Evolutionary conservation across 495 filamentous ascomycete genomes (phyloP), one percentile per base, ranked within the genome.

Genomic region (Trichodelitschia bisporula): DNA sequence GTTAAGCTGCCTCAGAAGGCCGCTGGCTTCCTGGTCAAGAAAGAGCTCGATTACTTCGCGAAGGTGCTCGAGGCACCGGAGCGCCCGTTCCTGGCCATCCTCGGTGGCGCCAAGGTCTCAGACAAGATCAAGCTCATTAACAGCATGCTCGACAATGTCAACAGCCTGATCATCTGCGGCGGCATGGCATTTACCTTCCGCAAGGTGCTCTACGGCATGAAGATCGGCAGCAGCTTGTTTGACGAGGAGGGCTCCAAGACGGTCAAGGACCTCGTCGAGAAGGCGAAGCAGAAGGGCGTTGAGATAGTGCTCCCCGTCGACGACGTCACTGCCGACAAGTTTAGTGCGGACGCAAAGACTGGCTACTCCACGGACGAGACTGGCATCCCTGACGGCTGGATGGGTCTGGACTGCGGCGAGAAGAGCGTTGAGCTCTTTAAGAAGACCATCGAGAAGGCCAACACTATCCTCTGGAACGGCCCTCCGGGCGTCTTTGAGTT

Each of bases 181-280:
- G 86, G 73, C 39, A 99, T 99, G 86, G 80, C 86, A 18, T 99
- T 93, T 66, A 99, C 86, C 37, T 95, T 99, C 69, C 95, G 95
- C 72, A 97, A 97, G 67, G 84, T 80, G 23, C 62, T 95, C 23
- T 69, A 93, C 55, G 59, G 62, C 45, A 69, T 97, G 32, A 63
- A 70, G 56, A 99, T 99, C 40, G 86, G 86, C 29, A 78, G 69
- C 62, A 76, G 66, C 26, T 64, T 95, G 33, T 99, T 91, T 51
- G 86, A 99, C 49, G 83, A 93, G 58, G 76, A 69, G 13, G 86
- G 86, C 33, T 67, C 74, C 61, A 83, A 93, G 73, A 91, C 74
- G 13, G 89, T 93, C 26, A 70, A 56, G 34, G 62, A 77, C 36
- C 62, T 99, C 36, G 60, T 90, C 34, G 70, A 86, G 57, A 99